Evolutionary conservation across 257 asterid species (phyloP).

Genomic region (Fraxinus americana): DNA sequence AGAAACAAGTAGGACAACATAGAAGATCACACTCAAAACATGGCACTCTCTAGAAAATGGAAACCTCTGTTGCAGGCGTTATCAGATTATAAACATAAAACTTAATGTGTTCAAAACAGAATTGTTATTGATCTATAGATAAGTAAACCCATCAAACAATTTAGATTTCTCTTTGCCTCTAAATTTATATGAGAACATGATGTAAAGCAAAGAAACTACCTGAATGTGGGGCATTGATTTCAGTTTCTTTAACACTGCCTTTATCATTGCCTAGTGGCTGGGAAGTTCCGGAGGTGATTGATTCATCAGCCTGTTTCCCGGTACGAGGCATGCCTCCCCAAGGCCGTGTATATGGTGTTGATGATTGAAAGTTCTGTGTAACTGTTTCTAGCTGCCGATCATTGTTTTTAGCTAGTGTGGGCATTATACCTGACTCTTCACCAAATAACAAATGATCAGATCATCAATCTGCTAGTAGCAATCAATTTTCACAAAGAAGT

Average conservation of each 20-base stretch:
- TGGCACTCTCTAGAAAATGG: neutral
- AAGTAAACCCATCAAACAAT: neutral
- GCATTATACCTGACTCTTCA: conserved; percentile 57
- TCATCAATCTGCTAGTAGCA: conserved; percentile 32
- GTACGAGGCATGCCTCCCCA: conserved; percentile 67
- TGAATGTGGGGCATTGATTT: conserved; percentile 36
- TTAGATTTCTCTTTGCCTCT: neutral
- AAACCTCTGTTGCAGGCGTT: neutral
- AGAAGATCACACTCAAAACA: neutral
- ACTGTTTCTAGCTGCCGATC: conserved; percentile 50
- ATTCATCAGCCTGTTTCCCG: conserved; percentile 38
- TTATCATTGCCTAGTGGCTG: conserved; percentile 38
- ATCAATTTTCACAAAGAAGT: conserved; percentile 15
- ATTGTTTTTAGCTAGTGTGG: conserved; percentile 56
- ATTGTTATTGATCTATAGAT: neutral
- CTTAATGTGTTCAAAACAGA: neutral
- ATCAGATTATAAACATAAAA: neutral
- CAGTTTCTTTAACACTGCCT: conserved; percentile 38
- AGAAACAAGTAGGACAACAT: neutral
- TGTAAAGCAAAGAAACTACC: conserved; percentile 43
- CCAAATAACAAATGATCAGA: conserved; percentile 28
- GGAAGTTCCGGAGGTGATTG: conserved; percentile 29
- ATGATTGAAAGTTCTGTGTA: conserved; percentile 37
- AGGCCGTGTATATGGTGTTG: conserved; percentile 54
- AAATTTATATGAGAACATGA: conserved; percentile 2